Base-by-base conservation (phyloP, 306 rosid genomes). In the Cicer bijugum region DNA sequence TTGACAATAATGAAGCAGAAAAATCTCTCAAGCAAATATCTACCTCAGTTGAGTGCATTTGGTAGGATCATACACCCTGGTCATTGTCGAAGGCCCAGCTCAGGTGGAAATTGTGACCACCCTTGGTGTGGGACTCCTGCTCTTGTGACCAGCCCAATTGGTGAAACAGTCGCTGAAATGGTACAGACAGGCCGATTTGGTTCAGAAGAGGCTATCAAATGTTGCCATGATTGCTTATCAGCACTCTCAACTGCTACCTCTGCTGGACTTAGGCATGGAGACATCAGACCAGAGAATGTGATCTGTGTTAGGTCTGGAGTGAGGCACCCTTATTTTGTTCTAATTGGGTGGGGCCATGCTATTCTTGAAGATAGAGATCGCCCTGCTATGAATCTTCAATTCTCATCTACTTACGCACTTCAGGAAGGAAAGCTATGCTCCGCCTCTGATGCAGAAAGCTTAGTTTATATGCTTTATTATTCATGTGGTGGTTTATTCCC, bases 51-150 rank as follows among this genome's bases (percentile, higher is more conserved):
- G 78, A 82, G 82, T 81, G 97, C 97, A 47, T 94, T 96, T 76
- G 97, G 99, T 44, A 89, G 96, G 84, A 94, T 94, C 82, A 79
- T 88, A 80, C 99, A 94, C 84, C 96, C 99, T 2, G 99, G 99
- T 72, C 90, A 84, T 61, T 94, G 99, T 82, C 85, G 56, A 64
- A 86, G 89, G 83, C 92, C 97, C 48, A 90, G 90, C 79, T 75
- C 96, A 1, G 97, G 99, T 72, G 93, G 95, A 67, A 91, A 87
- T 66, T 94, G 99, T 63, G 90, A 87, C 53, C 99, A 94, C 82
- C 99, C 97, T 64, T 94, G 94, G 95, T 94, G 99, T 78, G 99
- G 99, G 76, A 91, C 99, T 19, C 96, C 97, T n/a, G 84, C 87
- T 82, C 96, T 94, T 8, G 97, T 89, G 72, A 87, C 95, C 42